phyloP scores from a whole-genome alignment of 129 eudicot species.

The Artemisia annua region DNA sequence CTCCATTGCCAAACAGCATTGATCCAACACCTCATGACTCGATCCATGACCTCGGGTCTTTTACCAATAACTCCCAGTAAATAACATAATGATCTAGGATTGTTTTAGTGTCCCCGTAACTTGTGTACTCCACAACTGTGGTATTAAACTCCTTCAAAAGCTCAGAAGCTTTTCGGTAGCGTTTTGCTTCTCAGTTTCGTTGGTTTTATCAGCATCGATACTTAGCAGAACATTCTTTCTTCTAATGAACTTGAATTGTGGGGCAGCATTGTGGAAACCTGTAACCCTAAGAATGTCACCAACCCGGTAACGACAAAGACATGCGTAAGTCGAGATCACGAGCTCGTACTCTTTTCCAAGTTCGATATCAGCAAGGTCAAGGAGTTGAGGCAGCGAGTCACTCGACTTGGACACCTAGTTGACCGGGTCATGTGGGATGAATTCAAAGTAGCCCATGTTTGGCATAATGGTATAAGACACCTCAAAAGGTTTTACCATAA shows the following conservation, averaged over 20 bases:
- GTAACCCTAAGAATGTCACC: constrained; percentile 82
- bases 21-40: constrained; percentile 28
- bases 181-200: constrained; percentile 68
- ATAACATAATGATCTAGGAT: constrained; percentile 58
- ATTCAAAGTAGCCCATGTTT: constrained; percentile 66
- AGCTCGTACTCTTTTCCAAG: constrained; percentile 70
- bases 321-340: constrained; percentile 68
- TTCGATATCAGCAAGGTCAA: constrained; percentile 62
- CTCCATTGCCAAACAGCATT: constrained; percentile 50
- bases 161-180: constrained; percentile 54
- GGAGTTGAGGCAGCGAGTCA: constrained; percentile 36
- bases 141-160: constrained; percentile 41
- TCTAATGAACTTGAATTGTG: constrained; percentile 74
- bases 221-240: constrained; percentile 66
- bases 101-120: constrained; percentile 49
- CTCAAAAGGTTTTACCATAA: constrained; percentile 60
- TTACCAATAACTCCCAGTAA: constrained; percentile 54
- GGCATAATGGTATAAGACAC: constrained; percentile 70
- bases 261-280: constrained; percentile 79
- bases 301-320: constrained; percentile 72
- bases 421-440: constrained; percentile 48
- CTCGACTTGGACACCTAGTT: constrained; percentile 28
- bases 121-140: constrained; percentile 59
- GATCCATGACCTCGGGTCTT: constrained; percentile 40
- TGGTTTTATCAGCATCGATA: constrained; percentile 71